Evolutionary conservation across 768 basidiomycete genomes (phyloP), one percentile per base, ranked within the genome.

Genomic region (Exidia glandulosa): DNA sequence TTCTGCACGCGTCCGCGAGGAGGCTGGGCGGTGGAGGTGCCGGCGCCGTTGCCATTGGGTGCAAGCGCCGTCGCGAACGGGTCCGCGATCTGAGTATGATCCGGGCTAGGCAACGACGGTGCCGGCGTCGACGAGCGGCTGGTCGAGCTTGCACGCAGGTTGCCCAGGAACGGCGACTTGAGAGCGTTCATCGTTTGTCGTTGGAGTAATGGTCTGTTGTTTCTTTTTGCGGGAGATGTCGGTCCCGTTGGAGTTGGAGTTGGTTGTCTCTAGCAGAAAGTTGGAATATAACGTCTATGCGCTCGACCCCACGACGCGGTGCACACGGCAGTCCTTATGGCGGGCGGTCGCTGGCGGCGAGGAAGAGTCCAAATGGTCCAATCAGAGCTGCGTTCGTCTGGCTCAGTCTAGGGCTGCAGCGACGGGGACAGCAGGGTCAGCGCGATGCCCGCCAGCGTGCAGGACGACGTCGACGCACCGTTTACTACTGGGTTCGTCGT

Each of bases 311-410:
- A 77, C 78, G 56, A 66, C 70, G 29, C 23, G 60, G 60, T 32
- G 57, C 48, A 30, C 62, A 33, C 60, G 56, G 34, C 50, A 16
- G 60, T 50, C 19, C 74, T 81, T 86, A 90, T 79, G 88, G 88
- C 69, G 88, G 88, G 64, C 84, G 77, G 78, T 90, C 87, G 58
- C 81, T 82, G 81, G 83, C 83, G 70, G 84, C 74, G 65, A 83
- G 71, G 61, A 61, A 75, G 72, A 75, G 77, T 62, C 73, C 79
- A 75, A 82, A 54, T 65, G 85, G 86, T 71, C 76, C 77, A 71
- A 84, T 79, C 73, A 80, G 77, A 79, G 82, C 77, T 41, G 61
- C 32, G 48, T 55, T 52, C 29, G 30, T 60, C 32, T 60, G 47
- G 48, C 47, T 33, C 59, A 50, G 47, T 50, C 47, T 54, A 30